Evolutionary conservation across 805 yeast genomes (phyloP).

Genomic region (Metschnikowia lunata): DNA sequence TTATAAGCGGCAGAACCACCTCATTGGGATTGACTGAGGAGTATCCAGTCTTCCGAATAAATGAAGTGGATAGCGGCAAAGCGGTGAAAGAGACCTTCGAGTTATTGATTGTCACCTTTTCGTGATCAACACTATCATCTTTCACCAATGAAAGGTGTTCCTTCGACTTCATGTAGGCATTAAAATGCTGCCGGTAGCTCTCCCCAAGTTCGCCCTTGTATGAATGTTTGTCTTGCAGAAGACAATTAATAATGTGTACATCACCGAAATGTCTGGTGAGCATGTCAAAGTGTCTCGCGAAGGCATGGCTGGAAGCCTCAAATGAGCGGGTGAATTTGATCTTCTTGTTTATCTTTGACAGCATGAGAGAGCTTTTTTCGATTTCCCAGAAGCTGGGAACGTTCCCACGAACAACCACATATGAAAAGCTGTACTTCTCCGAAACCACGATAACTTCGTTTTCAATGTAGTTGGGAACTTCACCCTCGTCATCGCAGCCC

Average conservation of each 20-base stretch:
- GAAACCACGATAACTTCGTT: slow-evolving; percentile 47
- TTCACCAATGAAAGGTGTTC: slow-evolving; percentile 4
- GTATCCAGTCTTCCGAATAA: slow-evolving; percentile 34
- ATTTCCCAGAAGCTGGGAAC: slow-evolving; percentile 54
- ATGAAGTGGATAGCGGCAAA: slow-evolving; percentile 30
- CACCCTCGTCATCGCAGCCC: slow-evolving; percentile 56
- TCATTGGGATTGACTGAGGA: slow-evolving; percentile 29
- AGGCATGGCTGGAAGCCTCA: slow-evolving; percentile 52
- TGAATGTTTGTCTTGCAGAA: slow-evolving; percentile 36
- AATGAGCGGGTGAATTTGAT: slow-evolving; percentile 46
- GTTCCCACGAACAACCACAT: slow-evolving; percentile 47
- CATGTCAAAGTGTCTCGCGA: slow-evolving; percentile 46
- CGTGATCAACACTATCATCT: slow-evolving; percentile 17
- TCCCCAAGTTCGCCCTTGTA: slow-evolving; percentile 46
- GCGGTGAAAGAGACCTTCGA: slow-evolving; percentile 23
- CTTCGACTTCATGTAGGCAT: slow-evolving; percentile 7
- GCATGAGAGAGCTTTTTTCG: slow-evolving; percentile 35
- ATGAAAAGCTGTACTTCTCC: slow-evolving; percentile 38
- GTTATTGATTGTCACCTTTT: slow-evolving; percentile 23
- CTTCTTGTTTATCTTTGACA: slow-evolving; percentile 35
- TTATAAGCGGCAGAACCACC: slow-evolving; percentile 25
- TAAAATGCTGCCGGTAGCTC: slow-evolving; percentile 24
- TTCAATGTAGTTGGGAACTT: slow-evolving; percentile 49
- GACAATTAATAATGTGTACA: slow-evolving; percentile 46
- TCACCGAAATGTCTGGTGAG: slow-evolving; percentile 47